Base-by-base conservation (phyloP, 352 stramenopile genomes). In the Phytophthora rubi region DNA sequence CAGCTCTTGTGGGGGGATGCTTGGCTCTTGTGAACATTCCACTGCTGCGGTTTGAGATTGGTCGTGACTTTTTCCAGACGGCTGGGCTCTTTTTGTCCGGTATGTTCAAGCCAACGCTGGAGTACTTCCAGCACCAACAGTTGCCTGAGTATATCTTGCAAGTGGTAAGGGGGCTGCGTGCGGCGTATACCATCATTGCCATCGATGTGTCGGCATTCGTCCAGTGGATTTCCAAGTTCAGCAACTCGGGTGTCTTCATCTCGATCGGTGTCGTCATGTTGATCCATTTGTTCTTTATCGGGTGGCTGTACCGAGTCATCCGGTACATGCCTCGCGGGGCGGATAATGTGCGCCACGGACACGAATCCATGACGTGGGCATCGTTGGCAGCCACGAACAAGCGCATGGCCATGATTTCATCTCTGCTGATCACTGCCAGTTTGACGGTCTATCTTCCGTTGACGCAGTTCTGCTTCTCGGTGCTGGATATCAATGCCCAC, bases 391-490 rank as follows among this genome's bases (percentile, higher is more conserved):
- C 54, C 4, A 85, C 75, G 4, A 72, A 78, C 53, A 75, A 76
- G 32, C 66, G 59, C 13, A 70, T 68, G 54, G 63, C 75, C 13
- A 75, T 72, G 64, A n/a, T 70, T 12, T 70, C 65, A 12, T 82
- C 77, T 7, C 57, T 71, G n/a, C 45, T 82, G 9, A 71, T 83
- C 61, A 83, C 78, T 33, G 61, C 70, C 3, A 79, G 71, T 12
- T 47, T 85, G 18, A 79, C 66, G 12, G 58, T 73, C 3, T 86
- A 86, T 52, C 58, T 86, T 16, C 79, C 79, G 54, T 51, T 84
- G 18, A 82, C 74, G 0, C 68, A 74, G 7, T 52, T 83, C 18
- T 71, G 61, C 48, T 56, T 86, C 18, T 70, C 82, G 8, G 67
- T 86, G 8, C 18, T 70, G 5, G 47, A 65, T 13, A 57, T 65